These are phyloP conservation scores for Linderina pennispora DNA, from an alignment of 192 early-diverging fungal species.

Conservation along the genomic window DNA sequence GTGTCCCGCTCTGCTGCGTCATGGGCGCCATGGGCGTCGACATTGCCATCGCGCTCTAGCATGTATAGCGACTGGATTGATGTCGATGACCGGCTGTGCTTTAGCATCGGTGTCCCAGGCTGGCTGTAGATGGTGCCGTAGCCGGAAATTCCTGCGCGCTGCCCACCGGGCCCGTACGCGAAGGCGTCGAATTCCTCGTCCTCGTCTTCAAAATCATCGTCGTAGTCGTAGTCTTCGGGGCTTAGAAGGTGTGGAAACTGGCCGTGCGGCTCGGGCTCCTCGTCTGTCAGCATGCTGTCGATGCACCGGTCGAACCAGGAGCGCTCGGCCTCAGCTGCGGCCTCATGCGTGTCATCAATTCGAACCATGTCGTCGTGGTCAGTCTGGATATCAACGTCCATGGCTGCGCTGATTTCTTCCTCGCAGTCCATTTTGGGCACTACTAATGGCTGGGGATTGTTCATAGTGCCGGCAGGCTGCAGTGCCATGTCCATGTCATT, in stretches of 20 bases:
- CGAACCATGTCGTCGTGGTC: not conserved
- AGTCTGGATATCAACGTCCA: not conserved
- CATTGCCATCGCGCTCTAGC: too few relatives aligned
- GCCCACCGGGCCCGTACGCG: not conserved
- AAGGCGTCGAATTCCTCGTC: conserved; percentile 3
- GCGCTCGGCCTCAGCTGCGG: conserved; percentile 29
- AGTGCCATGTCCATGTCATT: too few relatives aligned
- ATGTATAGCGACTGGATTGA: conserved; percentile 10
- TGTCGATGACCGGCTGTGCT: conserved; percentile 17
- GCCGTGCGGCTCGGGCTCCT: conserved; percentile 5
- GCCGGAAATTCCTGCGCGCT: not conserved
- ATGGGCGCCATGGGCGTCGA: not conserved
- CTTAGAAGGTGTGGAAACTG: not conserved
- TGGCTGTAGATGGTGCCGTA: not conserved
- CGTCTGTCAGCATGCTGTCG: conserved; percentile 28
- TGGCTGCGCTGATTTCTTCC: not conserved
- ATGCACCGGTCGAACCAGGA: conserved; percentile 46
- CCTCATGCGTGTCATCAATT: not conserved
- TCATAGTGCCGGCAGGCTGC: too few relatives aligned
- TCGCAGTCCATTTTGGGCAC: too few relatives aligned
- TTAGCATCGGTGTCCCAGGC: conserved; percentile 1
- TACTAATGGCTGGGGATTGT: too few relatives aligned
- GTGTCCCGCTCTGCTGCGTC: not conserved
- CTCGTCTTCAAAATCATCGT: not conserved
- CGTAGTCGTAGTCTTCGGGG: conserved; percentile 6